Conservation (phyloP, 768 basidiomycete species). For the Serendipita indica region DNA sequence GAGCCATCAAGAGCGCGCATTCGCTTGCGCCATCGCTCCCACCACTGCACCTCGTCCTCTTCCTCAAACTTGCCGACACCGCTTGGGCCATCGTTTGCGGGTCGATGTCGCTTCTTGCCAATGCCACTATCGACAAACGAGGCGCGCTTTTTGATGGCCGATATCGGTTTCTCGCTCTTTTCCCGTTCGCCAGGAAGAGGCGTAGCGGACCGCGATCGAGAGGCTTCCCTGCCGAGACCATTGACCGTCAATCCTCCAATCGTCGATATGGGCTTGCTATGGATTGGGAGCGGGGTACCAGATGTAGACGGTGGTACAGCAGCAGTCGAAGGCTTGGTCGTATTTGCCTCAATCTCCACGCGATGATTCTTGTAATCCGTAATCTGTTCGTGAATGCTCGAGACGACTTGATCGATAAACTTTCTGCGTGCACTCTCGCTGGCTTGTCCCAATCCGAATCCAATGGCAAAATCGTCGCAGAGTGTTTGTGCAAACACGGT, state of each 20-base stretch:
- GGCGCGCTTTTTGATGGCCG: conserved; percentile 14
- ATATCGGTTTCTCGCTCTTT: conserved; percentile 21
- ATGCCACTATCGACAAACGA: conserved; percentile 30
- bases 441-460: conserved; percentile 24
- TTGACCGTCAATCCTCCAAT: conserved; percentile 26
- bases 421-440: not conserved
- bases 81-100: not conserved
- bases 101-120: not conserved
- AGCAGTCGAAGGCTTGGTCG: conserved; percentile 17
- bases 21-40: conserved; percentile 56
- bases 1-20: conserved; percentile 27
- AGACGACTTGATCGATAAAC: conserved; percentile 54
- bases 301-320: not conserved
- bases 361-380: conserved; percentile 42
- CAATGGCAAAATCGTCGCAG: conserved; percentile 78
- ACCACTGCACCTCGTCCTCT: conserved; percentile 42
- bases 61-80: conserved; percentile 19
- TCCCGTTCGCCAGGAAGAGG: conserved; percentile 13
- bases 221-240: conserved; percentile 4
- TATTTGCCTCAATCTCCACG: conserved; percentile 30
- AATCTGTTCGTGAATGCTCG: conserved; percentile 79
- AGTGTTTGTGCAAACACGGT: conserved; percentile 81
- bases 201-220: not conserved
- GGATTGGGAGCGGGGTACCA: not conserved
- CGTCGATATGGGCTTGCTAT: conserved; percentile 3